Evolutionary conservation across 495 filamentous ascomycete species (phyloP).

Genomic region (Neurospora sp.): DNA sequence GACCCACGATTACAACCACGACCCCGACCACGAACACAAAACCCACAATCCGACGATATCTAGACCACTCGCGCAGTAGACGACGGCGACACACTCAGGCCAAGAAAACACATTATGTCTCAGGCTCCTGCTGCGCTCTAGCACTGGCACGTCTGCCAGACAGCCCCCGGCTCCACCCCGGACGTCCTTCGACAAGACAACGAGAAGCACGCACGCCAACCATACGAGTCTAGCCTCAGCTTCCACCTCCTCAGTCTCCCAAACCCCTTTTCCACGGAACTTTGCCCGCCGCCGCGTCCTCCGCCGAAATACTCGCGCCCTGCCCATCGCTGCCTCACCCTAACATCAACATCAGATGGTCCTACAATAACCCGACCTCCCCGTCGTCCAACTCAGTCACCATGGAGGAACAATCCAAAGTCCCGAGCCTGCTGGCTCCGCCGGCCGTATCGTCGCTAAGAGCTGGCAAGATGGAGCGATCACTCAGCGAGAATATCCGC

Average conservation of each 20-base stretch:
- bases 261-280: not conserved
- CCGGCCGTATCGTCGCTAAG: slow-evolving; percentile 40
- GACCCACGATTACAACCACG: not conserved
- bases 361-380: not conserved
- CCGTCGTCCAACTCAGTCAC: slow-evolving; percentile 11
- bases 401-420: slow-evolving; percentile 34
- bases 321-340: not conserved
- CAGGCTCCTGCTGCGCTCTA: slow-evolving; percentile 34
- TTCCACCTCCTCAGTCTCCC: not conserved
- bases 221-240: not conserved
- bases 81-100: not conserved
- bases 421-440: slow-evolving; percentile 30
- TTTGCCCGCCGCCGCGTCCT: not conserved
- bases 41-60: not conserved
- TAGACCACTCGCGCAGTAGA: not conserved
- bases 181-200: not conserved
- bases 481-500: slow-evolving; percentile 44
- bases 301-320: not conserved
- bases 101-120: slow-evolving; percentile 35
- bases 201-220: not conserved
- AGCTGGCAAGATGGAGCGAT: slow-evolving; percentile 41
- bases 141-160: slow-evolving; percentile 40
- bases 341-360: not conserved
- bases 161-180: not conserved
- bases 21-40: not conserved